Evolutionary conservation across 108 stramenopile genomes (phyloP).

Genomic region (Nitzschia putrida): DNA sequence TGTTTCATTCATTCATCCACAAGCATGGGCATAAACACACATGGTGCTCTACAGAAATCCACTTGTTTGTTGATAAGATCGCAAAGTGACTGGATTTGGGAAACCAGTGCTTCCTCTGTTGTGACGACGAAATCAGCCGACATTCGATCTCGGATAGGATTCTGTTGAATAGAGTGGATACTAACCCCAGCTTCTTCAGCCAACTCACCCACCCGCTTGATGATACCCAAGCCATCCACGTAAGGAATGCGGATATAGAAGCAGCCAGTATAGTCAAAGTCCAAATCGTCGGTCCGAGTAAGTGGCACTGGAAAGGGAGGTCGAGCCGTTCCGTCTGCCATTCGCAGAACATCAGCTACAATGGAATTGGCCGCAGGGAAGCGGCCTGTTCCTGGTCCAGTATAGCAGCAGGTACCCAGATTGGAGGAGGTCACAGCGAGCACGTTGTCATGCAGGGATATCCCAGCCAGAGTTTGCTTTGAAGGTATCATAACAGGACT

Average conservation of each 20-base stretch:
- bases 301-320: slow-evolving; percentile 35
- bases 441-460: slow-evolving; percentile 74
- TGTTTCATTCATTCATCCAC: slow-evolving; percentile 19
- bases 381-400: slow-evolving; percentile 91
- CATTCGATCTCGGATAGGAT: slow-evolving; percentile 74
- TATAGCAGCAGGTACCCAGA: slow-evolving; percentile 69
- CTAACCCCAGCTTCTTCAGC: slow-evolving; percentile 79
- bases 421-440: slow-evolving; percentile 74
- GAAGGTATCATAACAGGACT: slow-evolving; percentile 76
- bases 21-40: slow-evolving; percentile 67
- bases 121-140: slow-evolving; percentile 81
- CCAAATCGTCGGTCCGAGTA: slow-evolving; percentile 48
- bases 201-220: slow-evolving; percentile 74
- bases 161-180: slow-evolving; percentile 82
- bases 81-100: slow-evolving; percentile 57
- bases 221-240: slow-evolving; percentile 78
- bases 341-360: slow-evolving; percentile 85
- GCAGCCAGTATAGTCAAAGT: slow-evolving; percentile 64
- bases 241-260: slow-evolving; percentile 90
- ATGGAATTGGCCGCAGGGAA: slow-evolving; percentile 94
- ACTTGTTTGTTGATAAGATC: slow-evolving; percentile 49
- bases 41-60: slow-evolving; percentile 53
- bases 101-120: slow-evolving; percentile 64
- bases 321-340: slow-evolving; percentile 52
- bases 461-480: slow-evolving; percentile 61